phyloP scores from a whole-genome alignment of 1,284 basidiomycete genomes.

The Heterobasidion irregulare region DNA sequence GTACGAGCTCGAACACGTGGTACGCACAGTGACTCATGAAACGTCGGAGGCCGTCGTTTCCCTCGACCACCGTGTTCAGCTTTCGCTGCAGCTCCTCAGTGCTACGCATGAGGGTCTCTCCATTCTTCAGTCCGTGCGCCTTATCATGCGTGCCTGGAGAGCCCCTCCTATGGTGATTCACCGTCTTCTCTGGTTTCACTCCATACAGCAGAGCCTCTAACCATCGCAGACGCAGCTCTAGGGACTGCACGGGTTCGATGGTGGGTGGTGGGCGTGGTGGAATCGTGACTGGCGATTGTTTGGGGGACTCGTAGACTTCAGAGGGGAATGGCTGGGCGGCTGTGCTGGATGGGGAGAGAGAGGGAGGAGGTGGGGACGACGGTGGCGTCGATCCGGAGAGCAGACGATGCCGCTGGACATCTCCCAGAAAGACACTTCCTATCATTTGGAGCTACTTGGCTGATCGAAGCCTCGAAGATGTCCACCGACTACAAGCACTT shows the following conservation, averaged over 20 bases:
- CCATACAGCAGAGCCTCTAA: constrained; percentile 68
- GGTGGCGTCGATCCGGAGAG: constrained; percentile 51
- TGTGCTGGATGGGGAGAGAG: constrained; percentile 22
- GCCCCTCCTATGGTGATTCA: not conserved
- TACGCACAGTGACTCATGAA: constrained; percentile 68
- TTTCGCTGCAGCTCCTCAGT: constrained; percentile 52
- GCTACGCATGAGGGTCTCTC: constrained; percentile 46
- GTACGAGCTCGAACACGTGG: not conserved
- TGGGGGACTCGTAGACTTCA: constrained; percentile 12
- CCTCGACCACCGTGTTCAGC: constrained; percentile 46
- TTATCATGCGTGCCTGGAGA: constrained; percentile 25
- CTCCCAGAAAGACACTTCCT: constrained; percentile 71
- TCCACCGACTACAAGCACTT: too few relatives aligned
- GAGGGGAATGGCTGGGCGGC: constrained; percentile 11
- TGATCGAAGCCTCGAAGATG: too few relatives aligned
- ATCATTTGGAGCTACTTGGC: not conserved
- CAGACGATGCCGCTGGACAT: constrained; percentile 53
- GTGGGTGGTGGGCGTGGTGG: constrained; percentile 25
- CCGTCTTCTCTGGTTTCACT: constrained; percentile 21
- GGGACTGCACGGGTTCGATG: constrained; percentile 55
- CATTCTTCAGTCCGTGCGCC: constrained; percentile 29
- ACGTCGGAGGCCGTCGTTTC: constrained; percentile 60
- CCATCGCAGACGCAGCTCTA: constrained; percentile 69
- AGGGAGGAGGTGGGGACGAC: constrained; percentile 45
- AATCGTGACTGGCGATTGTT: not conserved